Evolutionary conservation across 108 stramenopile species (phyloP).

Genomic region (Nitzschia sp.): DNA sequence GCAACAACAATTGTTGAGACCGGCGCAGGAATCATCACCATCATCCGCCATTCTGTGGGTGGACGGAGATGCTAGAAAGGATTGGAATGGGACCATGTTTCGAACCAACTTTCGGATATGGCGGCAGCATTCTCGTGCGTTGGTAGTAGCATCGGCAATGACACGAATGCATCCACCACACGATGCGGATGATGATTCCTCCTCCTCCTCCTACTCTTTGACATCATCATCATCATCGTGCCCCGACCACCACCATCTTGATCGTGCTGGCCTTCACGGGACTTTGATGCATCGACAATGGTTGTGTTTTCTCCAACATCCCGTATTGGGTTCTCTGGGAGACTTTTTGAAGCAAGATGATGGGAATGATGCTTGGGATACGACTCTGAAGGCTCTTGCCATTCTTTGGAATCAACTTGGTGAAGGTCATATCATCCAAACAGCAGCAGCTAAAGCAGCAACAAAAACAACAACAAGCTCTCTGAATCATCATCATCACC

Average conservation of each 20-base stretch:
- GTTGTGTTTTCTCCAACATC: constrained; percentile 21
- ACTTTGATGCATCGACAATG: constrained; percentile 14
- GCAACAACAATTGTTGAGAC: neutral
- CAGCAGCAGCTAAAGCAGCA: neutral
- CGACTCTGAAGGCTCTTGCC: neutral
- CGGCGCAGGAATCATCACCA: too few relatives aligned
- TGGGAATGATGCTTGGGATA: neutral
- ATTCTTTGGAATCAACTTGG: constrained; percentile 14
- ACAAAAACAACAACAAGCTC: neutral
- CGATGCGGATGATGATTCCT: neutral
- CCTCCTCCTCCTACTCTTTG: neutral
- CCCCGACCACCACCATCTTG: neutral
- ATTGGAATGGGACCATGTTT: constrained; percentile 6
- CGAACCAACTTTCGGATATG: neutral
- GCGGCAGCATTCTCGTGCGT: neutral
- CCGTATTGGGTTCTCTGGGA: constrained; percentile 3
- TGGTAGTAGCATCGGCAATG: neutral
- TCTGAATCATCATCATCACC: neutral
- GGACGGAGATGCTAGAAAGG: neutral
- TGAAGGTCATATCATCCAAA: neutral
- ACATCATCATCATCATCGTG: too few relatives aligned
- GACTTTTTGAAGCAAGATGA: neutral
- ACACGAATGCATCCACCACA: neutral
- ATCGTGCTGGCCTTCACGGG: constrained; percentile 6
- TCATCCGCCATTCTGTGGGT: neutral